Base-by-base conservation (phyloP, 345 rosid species). In the Brassica incana region DNA sequence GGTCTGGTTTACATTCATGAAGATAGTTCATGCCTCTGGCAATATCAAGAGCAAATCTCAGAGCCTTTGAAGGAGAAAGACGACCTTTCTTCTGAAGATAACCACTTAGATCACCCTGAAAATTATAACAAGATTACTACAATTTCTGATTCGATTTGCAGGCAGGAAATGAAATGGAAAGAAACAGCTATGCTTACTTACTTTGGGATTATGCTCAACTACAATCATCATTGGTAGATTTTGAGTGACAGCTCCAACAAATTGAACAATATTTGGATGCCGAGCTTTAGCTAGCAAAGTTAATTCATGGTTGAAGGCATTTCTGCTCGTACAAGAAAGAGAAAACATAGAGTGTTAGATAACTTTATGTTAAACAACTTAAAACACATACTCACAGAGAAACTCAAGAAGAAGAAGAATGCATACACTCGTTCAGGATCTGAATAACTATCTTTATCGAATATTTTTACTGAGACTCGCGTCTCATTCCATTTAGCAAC, bases 401-500 rank as follows among this genome's bases (percentile, higher is more conserved):
- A 29, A 29, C 1, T 29, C 32, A 29, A 29, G 32, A 29, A 29
- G 32, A 29, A 29, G 32, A 29, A 29, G 48, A 76, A 40, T 61
- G 77, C 89, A 45, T 88, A 93, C 97, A 88, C 87, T 83, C 81
- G 84, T 65, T 95, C 94, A 0, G 87, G 93, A 64, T 91, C 89
- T 30, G 90, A 77, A 67, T 79, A 88, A 79, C 90, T 83, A 63
- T 93, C 95, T 84, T 81, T 89, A 50, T 95, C 98, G 18, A 91
- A 87, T 80, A 95, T 95, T 91, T 95, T 95, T 11, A 93, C 97
- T 1, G 93, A 78, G 66, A 95, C 97, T 84, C 92, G 91, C 10
- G 98, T 93, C 63, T 97, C 99, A 79, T 95, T 95, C 99, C 99
- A 95, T 85, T 91, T 95, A 75, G 96, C 99, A 40, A 93, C 92